Conservation (phyloP, 495 filamentous ascomycete species). For the Rusavskia elegans region DNA sequence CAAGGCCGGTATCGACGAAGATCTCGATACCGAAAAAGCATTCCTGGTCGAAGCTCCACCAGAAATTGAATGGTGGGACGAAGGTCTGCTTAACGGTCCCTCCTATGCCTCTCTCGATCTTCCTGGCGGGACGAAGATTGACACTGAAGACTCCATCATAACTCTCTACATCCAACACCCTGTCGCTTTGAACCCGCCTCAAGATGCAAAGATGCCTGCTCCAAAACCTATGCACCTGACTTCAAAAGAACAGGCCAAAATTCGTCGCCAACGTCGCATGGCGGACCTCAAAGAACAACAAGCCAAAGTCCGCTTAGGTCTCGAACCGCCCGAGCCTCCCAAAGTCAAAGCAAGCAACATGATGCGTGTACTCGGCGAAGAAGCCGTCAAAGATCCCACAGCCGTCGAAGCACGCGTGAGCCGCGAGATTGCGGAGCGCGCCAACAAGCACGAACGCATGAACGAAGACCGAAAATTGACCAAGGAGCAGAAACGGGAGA, state of each 20-base stretch:
- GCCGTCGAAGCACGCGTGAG: constrained; percentile 92
- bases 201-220: constrained; percentile 62
- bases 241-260: constrained; percentile 75
- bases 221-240: constrained; percentile 91
- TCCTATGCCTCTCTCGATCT: constrained; percentile 54
- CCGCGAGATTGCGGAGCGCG: constrained; percentile 73
- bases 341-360: constrained; percentile 88
- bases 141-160: constrained; percentile 65
- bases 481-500: constrained; percentile 78
- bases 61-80: constrained; percentile 96
- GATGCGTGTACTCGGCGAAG: constrained; percentile 94
- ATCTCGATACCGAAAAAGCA: constrained; percentile 73
- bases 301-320: constrained; percentile 82
- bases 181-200: constrained; percentile 77
- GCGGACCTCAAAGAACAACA: constrained; percentile 88
- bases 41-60: constrained; percentile 73
- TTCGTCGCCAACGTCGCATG: constrained; percentile 79
- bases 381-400: constrained; percentile 94
- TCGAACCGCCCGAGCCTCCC: constrained; percentile 75
- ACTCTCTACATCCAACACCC: constrained; percentile 87
- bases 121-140: constrained; percentile 52
- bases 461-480: constrained; percentile 86
- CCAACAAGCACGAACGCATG: constrained; percentile 51
- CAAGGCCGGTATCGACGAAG: constrained; percentile 81
- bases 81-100: constrained; percentile 57